Percentiles rank a stretch among this genome's conserved stretches.
These are phyloP conservation scores for Polytrichum formosum DNA, from an alignment of 225 moss, liverwort and hornwort genomes.

Conservation along the genomic window DNA sequence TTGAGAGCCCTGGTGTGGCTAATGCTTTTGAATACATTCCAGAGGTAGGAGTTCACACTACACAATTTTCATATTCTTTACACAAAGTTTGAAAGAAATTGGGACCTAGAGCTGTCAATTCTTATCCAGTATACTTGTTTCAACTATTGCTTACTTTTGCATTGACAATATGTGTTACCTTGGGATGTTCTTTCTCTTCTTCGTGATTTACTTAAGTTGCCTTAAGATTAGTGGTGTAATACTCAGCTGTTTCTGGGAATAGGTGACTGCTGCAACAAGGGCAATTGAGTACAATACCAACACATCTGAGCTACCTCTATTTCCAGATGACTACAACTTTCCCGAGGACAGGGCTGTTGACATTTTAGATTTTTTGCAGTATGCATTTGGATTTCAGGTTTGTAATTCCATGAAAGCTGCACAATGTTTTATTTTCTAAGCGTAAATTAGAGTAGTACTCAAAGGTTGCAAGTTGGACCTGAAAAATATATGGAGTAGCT, in stretches of 20 bases:
- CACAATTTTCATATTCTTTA: slow-evolving; percentile 1
- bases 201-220: no score
- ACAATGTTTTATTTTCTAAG: slow-evolving; percentile 8
- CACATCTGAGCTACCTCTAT: slow-evolving; percentile 27
- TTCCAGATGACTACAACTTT: slow-evolving; percentile 38
- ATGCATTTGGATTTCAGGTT: slow-evolving; percentile 94
- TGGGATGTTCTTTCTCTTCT: no score
- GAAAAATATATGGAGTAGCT: slow-evolving; percentile 2
- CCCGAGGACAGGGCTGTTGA: slow-evolving; percentile 71
- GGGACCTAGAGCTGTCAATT: neutral
- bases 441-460: no score
- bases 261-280: slow-evolving; percentile 76
- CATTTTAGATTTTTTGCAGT: slow-evolving; percentile 85
- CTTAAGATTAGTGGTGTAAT: no score
- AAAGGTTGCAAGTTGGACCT: slow-evolving; percentile 7
- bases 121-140: no score
- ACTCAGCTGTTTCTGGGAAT: slow-evolving; percentile 13
- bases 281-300: slow-evolving; percentile 48
- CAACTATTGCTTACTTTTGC: no score
- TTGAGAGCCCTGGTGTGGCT: slow-evolving; percentile 83
- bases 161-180: no score
- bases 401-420: slow-evolving; percentile 1
- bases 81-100: slow-evolving; percentile 1
- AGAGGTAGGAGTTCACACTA: slow-evolving; percentile 51
- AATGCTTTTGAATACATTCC: slow-evolving; percentile 72